Percentiles rank a stretch among this genome's conserved stretches.
Evolutionary conservation across 163 green algal species (phyloP).

Genomic region (Prototheca wickerhamii): DNA sequence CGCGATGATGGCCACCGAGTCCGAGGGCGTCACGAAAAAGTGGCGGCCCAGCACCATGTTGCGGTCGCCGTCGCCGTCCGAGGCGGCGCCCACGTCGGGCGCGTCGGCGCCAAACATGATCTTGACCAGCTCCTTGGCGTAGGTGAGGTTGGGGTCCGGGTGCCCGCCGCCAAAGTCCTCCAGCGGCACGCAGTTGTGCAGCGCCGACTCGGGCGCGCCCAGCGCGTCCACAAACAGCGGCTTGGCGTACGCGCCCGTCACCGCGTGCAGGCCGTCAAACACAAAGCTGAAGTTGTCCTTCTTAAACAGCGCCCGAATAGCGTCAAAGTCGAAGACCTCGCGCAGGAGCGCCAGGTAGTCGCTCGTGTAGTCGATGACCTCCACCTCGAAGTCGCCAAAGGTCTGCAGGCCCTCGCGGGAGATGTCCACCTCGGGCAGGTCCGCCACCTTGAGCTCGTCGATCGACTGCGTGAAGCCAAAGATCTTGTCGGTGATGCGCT

Average conservation of each 20-base stretch:
- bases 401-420: slow-evolving; percentile 47
- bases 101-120: slow-evolving; percentile 36
- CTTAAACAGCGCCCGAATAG: slow-evolving; percentile 66
- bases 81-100: slow-evolving; percentile 80
- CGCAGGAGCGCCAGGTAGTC: slow-evolving; percentile 85
- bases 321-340: slow-evolving; percentile 94
- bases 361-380: slow-evolving; percentile 86
- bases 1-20: slow-evolving; percentile 97
- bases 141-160: slow-evolving; percentile 98
- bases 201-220: slow-evolving; percentile 40
- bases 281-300: slow-evolving; percentile 79
- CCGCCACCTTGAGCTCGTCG: slow-evolving; percentile 70
- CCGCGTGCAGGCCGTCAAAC: slow-evolving; percentile 93
- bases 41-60: slow-evolving; percentile 98
- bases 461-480: slow-evolving; percentile 83
- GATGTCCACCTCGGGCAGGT: slow-evolving; percentile 92
- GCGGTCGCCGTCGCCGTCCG: slow-evolving; percentile 94
- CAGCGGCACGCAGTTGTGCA: slow-evolving; percentile 61
- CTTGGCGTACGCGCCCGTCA: slow-evolving; percentile 89
- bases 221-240: slow-evolving; percentile 87
- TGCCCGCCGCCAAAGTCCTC: slow-evolving; percentile 93
- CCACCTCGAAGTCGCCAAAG: slow-evolving; percentile 87
- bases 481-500: slow-evolving; percentile 97
- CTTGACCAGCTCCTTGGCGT: slow-evolving; percentile 90
- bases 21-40: slow-evolving; percentile 95